Evolutionary conservation across 441 rosid species (phyloP).

Genomic region (Populus trichocarpa): DNA sequence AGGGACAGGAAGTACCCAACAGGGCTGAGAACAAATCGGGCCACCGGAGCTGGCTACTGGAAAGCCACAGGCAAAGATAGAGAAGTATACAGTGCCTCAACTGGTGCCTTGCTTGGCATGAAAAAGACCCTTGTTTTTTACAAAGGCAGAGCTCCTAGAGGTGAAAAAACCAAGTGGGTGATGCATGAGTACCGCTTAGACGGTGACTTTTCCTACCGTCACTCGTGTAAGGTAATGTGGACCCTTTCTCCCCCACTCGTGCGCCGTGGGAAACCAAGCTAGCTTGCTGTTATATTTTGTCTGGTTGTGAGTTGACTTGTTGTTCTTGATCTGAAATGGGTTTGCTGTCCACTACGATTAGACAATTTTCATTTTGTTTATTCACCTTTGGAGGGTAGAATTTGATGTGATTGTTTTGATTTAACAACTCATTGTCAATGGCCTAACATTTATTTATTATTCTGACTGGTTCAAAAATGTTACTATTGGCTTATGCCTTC

Average conservation of each 20-base stretch:
- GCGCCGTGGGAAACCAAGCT: constrained; percentile 30
- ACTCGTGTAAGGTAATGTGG: constrained; percentile 71
- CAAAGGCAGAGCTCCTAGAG: constrained; percentile 93
- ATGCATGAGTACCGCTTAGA: constrained; percentile 99
- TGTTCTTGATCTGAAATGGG: not conserved
- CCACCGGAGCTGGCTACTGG: constrained; percentile 97
- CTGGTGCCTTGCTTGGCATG: constrained; percentile 70
- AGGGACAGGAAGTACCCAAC: constrained; percentile 98
- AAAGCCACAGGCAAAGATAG: constrained; percentile 96
- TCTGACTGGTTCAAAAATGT: not conserved
- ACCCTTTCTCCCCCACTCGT: not conserved
- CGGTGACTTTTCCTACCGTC: constrained; percentile 75
- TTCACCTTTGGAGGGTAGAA: constrained; percentile 22
- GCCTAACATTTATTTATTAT: constrained; percentile 2
- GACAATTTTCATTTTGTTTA: constrained; percentile 23
- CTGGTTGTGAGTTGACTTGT: constrained; percentile 57
- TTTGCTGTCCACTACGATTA: constrained; percentile 12
- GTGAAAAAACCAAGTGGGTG: constrained; percentile 97
- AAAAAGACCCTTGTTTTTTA: constrained; percentile 95
- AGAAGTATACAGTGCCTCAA: constrained; percentile 58
- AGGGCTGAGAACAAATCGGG: constrained; percentile 89
- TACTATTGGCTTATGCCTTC: not conserved
- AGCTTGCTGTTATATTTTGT: constrained; percentile 26
- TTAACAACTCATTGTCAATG: constrained; percentile 28
- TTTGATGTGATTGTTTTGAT: constrained; percentile 49